Evolutionary conservation across 2,329 filamentous ascomycete genomes (phyloP), one percentile per base, ranked within the genome.

Genomic region (Apiospora koreana): DNA sequence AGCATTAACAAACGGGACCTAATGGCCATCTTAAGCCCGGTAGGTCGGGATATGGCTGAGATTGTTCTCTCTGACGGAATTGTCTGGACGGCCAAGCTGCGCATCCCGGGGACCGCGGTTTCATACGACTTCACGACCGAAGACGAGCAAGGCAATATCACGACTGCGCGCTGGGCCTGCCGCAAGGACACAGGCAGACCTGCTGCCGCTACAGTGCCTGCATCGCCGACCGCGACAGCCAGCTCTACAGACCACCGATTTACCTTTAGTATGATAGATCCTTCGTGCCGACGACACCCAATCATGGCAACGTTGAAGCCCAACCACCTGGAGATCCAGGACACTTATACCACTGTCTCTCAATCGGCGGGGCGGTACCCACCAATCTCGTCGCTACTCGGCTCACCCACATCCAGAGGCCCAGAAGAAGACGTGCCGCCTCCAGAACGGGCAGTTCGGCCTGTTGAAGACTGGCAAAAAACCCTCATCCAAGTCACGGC

Each of bases 201-300:
- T 16, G n/a, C n/a, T 41, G 38, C 42, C 16, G 10, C 48, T 46
- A 41, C 66, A 16, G n/a, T 35, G 2, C 67, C 67, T 2, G 25
- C 62, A 21, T 71, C 70, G 10, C 68, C 67, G 7, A 42, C 45
- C 21, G 42, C 76, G 73, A 64, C 74, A 77, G 38, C 70, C 75
- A 28, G 45, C 66, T 4, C 68, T 76, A 21, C 66, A 1, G 87
- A 88, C 65, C 83, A 81, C 70, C 90, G 89, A 77, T 95, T 91
- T 82, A 93, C 89, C 10, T 95, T 95, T 78, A 94, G 92, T 81
- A 89, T 94, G 72, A 90, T 95, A 75, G 89, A 92, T 74, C 88
- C 92, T 0, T 86, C 87, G 65, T 88, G 87, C 10, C 86, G 92
- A 43, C 88, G 91, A 16, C 93, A 95, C 77, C 93, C 93, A 5